phyloP scores from a whole-genome alignment of 495 filamentous ascomycete species.

The Aspergillus biplanus region DNA sequence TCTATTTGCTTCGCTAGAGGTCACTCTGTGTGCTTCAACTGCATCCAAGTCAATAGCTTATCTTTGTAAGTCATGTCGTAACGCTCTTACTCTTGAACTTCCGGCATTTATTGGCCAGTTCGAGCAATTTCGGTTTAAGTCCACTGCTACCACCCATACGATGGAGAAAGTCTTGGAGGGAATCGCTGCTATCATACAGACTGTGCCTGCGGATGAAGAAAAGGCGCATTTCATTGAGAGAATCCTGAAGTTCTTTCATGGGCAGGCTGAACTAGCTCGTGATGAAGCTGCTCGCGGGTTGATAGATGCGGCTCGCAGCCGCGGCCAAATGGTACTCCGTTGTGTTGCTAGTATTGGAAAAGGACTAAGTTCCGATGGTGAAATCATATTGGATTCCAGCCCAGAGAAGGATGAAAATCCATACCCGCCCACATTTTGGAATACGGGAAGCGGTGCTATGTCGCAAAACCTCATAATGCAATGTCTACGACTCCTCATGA shows the following conservation, averaged over 20 bases:
- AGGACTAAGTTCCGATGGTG: slow-evolving; percentile 74
- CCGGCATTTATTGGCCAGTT: slow-evolving; percentile 79
- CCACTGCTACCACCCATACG: slow-evolving; percentile 65
- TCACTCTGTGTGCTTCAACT: slow-evolving; percentile 63
- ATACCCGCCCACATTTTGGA: slow-evolving; percentile 62
- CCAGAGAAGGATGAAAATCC: slow-evolving; percentile 39
- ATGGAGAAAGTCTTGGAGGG: slow-evolving; percentile 83
- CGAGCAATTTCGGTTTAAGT: slow-evolving; percentile 60
- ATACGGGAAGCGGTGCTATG: slow-evolving; percentile 51
- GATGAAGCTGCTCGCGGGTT: slow-evolving; percentile 39
- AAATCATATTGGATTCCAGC: slow-evolving; percentile 69
- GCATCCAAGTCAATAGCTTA: slow-evolving; percentile 82
- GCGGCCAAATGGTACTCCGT: slow-evolving; percentile 67
- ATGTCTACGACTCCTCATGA: slow-evolving; percentile 49
- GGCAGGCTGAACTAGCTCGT: slow-evolving; percentile 40
- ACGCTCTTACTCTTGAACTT: slow-evolving; percentile 69
- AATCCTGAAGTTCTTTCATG: slow-evolving; percentile 65
- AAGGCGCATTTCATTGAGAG: slow-evolving; percentile 64
- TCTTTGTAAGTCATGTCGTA: slow-evolving; percentile 80
- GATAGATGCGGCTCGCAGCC: slow-evolving; percentile 50
- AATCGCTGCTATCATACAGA: slow-evolving; percentile 84
- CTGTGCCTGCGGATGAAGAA: slow-evolving; percentile 63
- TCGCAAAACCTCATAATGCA: slow-evolving; percentile 64
- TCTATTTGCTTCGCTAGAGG: slow-evolving; percentile 74
- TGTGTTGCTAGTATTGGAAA: slow-evolving; percentile 79